These are phyloP conservation scores for Glycine latifolia DNA, from an alignment of 306 rosid genomes.

Conservation along the genomic window DNA sequence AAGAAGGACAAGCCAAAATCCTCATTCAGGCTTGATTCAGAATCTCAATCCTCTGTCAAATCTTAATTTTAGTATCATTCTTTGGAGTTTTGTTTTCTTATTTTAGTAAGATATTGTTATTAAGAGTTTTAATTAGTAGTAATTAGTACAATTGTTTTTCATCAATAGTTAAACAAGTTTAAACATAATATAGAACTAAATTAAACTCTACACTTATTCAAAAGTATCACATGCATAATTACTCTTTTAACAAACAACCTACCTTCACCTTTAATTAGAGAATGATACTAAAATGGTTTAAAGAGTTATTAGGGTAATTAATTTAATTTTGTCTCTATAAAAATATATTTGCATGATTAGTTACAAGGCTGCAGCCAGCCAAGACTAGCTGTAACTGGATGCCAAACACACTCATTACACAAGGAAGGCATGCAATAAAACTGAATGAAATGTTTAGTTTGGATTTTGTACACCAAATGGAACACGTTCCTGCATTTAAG, in stretches of 20 bases:
- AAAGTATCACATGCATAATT: background rate
- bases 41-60: background rate
- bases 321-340: background rate
- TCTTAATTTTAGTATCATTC: background rate
- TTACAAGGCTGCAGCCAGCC: background rate
- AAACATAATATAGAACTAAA: background rate
- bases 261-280: background rate
- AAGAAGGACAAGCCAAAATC: constrained; percentile 41
- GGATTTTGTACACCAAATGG: constrained; percentile 44
- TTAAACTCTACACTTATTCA: no score
- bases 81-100: background rate
- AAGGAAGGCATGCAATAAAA: constrained; percentile 35
- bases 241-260: background rate
- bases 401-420: background rate
- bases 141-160: background rate
- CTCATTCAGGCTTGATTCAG: background rate
- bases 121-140: background rate
- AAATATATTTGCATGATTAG: background rate
- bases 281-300: background rate
- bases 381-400: no score
- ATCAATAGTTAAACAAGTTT: background rate
- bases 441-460: background rate
- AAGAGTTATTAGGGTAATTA: background rate
- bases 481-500: constrained; percentile 16
- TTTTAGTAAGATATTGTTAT: background rate